Evolutionary conservation across 345 rosid species (phyloP), one percentile per base, ranked within the genome.

Genomic region (Eutrema yunnanense): DNA sequence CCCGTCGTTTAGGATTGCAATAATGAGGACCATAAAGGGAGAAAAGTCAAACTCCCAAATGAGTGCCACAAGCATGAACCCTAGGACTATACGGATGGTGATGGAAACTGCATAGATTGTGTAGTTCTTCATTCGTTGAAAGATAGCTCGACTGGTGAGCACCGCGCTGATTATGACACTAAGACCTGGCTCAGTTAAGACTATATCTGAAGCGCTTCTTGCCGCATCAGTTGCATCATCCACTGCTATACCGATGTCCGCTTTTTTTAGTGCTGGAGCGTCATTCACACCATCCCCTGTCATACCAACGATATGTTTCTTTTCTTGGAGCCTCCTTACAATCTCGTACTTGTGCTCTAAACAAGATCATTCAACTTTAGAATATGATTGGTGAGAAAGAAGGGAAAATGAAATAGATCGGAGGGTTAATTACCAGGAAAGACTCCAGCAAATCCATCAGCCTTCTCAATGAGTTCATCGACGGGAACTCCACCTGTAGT

Each of bases 231-330:
- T 93, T 12, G 98, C 98, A 76, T 90, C 98, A 62, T 84, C 96
- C 30, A 90, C 98, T 8, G 98, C 98, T 73, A 90, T 93, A 55
- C 97, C 98, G 32, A 90, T 93, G 76, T 89, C 98, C 3, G 97
- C 98, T 54, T 79, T 93, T 85, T 90, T 93, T 22, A 93, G 64
- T 10, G 98, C 97, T 5, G 98, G 97, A 4, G 97, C 98, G 67
- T 93, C 98, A 68, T 93, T 93, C 71, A 93, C 98, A 48, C 98
- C 97, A 67, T 93, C 98, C 64, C 98, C 98, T 2, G 97, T 93
- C 97, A 93, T 93, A 42, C 98, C 98, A 51, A 94, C 90, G 7
- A 93, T 89, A 71, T 93, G 98, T 48, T 93, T 90, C 83, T 75
- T 87, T 3, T 81, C 88, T 81, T 93, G 98, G 50, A 93, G 87